These are phyloP conservation scores for Rhizophora mangle DNA, from an alignment of 345 rosid genomes.

Conservation along the genomic window DNA sequence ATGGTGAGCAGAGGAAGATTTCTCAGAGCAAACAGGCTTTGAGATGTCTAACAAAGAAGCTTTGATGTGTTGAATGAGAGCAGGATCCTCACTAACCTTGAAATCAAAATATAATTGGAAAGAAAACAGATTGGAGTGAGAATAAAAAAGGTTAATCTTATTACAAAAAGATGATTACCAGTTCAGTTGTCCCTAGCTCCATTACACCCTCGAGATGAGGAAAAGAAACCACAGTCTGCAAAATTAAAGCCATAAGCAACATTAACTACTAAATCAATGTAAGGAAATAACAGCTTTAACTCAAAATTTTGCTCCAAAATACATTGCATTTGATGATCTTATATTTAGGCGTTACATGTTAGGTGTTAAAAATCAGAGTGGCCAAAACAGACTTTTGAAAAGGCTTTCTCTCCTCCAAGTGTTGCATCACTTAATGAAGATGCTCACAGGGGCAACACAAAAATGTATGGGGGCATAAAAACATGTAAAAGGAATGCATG, in stretches of 20 bases:
- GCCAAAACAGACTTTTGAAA: background rate
- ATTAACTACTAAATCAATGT: slow-evolving; percentile 3
- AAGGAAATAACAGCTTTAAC: slow-evolving; percentile 1
- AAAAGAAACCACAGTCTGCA: slow-evolving; percentile 90
- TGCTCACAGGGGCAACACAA: no score
- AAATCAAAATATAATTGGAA: slow-evolving; percentile 16
- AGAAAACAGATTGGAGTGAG: background rate
- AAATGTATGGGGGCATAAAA: no score
- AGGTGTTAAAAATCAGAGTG: background rate
- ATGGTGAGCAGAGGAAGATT: slow-evolving; percentile 37
- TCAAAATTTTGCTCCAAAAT: background rate
- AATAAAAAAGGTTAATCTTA: background rate
- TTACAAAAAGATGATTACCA: slow-evolving; percentile 43
- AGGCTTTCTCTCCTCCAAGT: no score
- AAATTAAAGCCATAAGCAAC: slow-evolving; percentile 15
- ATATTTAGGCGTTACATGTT: background rate
- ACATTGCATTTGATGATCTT: background rate
- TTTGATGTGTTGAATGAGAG: slow-evolving; percentile 71
- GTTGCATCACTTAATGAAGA: no score
- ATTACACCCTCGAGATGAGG: slow-evolving; percentile 79
- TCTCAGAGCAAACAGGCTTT: slow-evolving; percentile 56
- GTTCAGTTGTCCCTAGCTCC: slow-evolving; percentile 83
- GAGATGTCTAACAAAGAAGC: slow-evolving; percentile 65
- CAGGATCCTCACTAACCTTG: slow-evolving; percentile 71
- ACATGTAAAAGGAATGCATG: no score